Conservation (phyloP, 345 rosid genomes). For the Jatropha curcas region DNA sequence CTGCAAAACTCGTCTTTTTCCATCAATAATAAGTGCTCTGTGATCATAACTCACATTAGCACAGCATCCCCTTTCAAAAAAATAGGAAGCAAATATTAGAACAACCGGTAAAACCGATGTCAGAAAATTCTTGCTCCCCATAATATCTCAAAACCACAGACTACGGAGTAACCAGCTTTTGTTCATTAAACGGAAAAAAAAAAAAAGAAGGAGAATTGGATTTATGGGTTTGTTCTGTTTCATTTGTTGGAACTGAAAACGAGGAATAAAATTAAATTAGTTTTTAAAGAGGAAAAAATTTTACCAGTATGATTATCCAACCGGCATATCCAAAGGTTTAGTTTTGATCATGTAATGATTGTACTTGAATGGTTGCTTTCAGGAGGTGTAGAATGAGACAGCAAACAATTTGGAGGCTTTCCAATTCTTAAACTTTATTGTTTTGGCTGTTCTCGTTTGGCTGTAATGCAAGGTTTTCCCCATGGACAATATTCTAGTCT, state of each 20-base stretch:
- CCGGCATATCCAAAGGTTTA: conserved; percentile 3
- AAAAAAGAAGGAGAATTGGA: too few relatives aligned
- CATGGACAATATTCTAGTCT: neutral
- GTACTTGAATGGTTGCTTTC: neutral
- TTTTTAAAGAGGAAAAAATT: neutral
- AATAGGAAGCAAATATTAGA: conserved; percentile 29
- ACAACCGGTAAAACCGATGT: conserved; percentile 19
- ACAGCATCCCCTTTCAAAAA: conserved; percentile 24
- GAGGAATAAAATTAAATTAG: neutral
- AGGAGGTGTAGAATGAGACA: neutral
- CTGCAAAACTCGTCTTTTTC: conserved; percentile 58
- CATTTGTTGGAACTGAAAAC: conserved; percentile 4
- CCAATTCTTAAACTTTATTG: neutral
- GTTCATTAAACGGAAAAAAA: neutral
- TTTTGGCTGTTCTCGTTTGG: neutral
- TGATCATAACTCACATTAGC: conserved; percentile 53
- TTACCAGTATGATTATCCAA: conserved; percentile 3
- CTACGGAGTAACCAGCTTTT: neutral
- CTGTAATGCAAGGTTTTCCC: neutral
- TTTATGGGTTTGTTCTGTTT: conserved; percentile 15
- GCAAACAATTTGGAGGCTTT: neutral
- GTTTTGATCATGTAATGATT: conserved; percentile 2
- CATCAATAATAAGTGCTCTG: conserved; percentile 59
- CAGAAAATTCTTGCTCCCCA: conserved; percentile 25
- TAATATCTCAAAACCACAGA: conserved; percentile 14